These are phyloP conservation scores for Penicillium flavigenum DNA, from an alignment of 495 filamentous ascomycete genomes.

Conservation along the genomic window DNA sequence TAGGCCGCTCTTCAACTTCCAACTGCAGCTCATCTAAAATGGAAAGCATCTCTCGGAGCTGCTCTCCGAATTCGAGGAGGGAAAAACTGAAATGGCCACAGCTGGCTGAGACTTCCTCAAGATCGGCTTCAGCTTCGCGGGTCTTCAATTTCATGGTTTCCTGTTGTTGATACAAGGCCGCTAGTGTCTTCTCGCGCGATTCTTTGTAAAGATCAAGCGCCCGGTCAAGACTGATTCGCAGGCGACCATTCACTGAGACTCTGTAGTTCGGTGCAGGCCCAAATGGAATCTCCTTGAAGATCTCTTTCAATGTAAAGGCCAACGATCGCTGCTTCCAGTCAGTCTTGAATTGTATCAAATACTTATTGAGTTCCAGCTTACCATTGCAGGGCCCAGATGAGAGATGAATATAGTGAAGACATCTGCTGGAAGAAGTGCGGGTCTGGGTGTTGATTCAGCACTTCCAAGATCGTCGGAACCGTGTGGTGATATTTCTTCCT, in stretches of 20 bases:
- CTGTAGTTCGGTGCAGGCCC: conserved; percentile 58
- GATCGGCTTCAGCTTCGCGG: conserved; percentile 79
- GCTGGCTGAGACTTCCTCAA: conserved; percentile 93
- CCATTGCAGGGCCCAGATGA: conserved; percentile 88
- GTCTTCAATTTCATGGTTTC: conserved; percentile 63
- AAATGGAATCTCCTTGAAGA: conserved; percentile 85
- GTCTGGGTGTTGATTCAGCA: conserved; percentile 16
- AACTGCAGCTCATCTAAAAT: conserved; percentile 81
- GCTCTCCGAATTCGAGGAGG: conserved; percentile 82
- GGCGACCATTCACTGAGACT: conserved; percentile 74
- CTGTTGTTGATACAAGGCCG: conserved; percentile 73
- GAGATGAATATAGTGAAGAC: conserved; percentile 87
- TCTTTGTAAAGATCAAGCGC: conserved; percentile 75
- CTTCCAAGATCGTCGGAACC: conserved; percentile 20
- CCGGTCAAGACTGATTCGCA: conserved; percentile 71
- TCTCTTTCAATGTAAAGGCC: conserved; percentile 82
- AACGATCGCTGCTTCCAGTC: conserved; percentile 65
- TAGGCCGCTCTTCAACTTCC: conserved; percentile 55
- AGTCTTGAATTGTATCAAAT: conserved; percentile 14
- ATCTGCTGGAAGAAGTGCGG: conserved; percentile 58
- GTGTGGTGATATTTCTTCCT: conserved; percentile 53
- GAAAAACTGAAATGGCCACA: conserved; percentile 95
- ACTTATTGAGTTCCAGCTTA: conserved; percentile 27
- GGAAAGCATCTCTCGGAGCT: conserved; percentile 77
- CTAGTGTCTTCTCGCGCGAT: conserved; percentile 71